Evolutionary conservation across 305 asterid species (phyloP).

Genomic region (Fraxinus floribunda): DNA sequence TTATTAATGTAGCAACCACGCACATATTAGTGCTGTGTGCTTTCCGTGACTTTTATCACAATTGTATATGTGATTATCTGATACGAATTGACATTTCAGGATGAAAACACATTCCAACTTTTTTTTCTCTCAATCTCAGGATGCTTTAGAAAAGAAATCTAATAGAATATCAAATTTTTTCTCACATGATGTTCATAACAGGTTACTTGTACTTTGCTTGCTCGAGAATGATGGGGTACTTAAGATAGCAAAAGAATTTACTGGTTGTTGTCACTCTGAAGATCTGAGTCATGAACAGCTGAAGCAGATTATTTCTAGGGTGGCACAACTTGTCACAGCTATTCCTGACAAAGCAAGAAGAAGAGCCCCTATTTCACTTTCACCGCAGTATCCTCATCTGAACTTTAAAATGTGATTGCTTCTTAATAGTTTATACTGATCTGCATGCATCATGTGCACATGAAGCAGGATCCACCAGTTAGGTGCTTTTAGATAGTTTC

Average conservation of each 20-base stretch:
- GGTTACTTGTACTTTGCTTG: slow-evolving; percentile 76
- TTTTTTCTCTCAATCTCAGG: slow-evolving; percentile 6
- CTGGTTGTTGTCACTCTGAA: slow-evolving; percentile 38
- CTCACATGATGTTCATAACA: slow-evolving; percentile 34
- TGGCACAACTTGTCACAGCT: slow-evolving; percentile 75
- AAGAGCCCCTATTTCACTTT: slow-evolving; percentile 61
- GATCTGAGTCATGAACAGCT: slow-evolving; percentile 50
- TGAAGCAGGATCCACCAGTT: slow-evolving; percentile 9
- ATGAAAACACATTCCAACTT: not conserved
- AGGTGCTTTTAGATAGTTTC: slow-evolving; percentile 14
- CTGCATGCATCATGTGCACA: slow-evolving; percentile 2
- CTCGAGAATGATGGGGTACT: slow-evolving; percentile 66
- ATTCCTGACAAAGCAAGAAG: slow-evolving; percentile 89
- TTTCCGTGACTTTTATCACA: not conserved
- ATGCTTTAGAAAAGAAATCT: slow-evolving; percentile 19
- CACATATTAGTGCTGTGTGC: not conserved
- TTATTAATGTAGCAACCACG: not conserved
- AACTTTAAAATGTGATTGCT: slow-evolving; percentile 15
- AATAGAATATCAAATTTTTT: slow-evolving; percentile 10
- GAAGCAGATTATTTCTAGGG: slow-evolving; percentile 51
- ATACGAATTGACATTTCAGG: not conserved
- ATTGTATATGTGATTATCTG: not conserved
- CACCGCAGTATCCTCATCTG: slow-evolving; percentile 73
- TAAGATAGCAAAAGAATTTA: slow-evolving; percentile 55
- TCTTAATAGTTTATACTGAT: slow-evolving; percentile 5